Conservation (phyloP, 2,329 filamentous ascomycete species). For the Exophiala oligosperma region DNA sequence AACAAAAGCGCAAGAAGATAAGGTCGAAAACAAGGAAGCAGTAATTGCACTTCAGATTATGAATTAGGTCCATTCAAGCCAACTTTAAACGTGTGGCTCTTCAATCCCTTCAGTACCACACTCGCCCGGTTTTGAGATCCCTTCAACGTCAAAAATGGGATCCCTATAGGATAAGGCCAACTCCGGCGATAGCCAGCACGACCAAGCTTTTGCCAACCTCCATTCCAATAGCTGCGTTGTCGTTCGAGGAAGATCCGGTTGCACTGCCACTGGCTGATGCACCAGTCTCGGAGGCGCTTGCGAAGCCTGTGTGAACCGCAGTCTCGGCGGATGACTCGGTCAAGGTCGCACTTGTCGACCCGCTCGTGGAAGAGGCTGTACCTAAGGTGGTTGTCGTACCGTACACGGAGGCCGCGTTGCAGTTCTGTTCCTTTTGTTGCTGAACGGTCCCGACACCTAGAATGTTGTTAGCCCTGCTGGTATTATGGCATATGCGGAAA, state of each 20-base stretch:
- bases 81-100: too few relatives aligned
- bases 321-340: slow-evolving; percentile 13
- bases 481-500: too few relatives aligned
- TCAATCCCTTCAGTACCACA: too few relatives aligned
- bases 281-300: slow-evolving; percentile 19
- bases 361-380: slow-evolving; percentile 19
- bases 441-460: slow-evolving; percentile 33
- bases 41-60: too few relatives aligned
- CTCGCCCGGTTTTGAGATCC: neutral
- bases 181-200: slow-evolving; percentile 28
- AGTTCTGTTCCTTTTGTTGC: slow-evolving; percentile 39
- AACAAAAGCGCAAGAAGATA: too few relatives aligned
- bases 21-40: too few relatives aligned
- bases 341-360: slow-evolving; percentile 13
- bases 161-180: neutral
- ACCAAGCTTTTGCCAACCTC: slow-evolving; percentile 31
- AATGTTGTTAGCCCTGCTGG: too few relatives aligned
- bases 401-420: slow-evolving; percentile 44
- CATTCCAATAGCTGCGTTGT: slow-evolving; percentile 17
- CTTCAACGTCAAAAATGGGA: neutral
- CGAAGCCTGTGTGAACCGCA: slow-evolving; percentile 14
- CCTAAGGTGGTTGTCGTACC: slow-evolving; percentile 23
- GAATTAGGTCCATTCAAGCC: too few relatives aligned
- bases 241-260: slow-evolving; percentile 23
- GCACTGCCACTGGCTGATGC: slow-evolving; percentile 29